These are phyloP conservation scores for Heterobasidion parviporum DNA, from an alignment of 1,284 basidiomycete species.

Conservation along the genomic window DNA sequence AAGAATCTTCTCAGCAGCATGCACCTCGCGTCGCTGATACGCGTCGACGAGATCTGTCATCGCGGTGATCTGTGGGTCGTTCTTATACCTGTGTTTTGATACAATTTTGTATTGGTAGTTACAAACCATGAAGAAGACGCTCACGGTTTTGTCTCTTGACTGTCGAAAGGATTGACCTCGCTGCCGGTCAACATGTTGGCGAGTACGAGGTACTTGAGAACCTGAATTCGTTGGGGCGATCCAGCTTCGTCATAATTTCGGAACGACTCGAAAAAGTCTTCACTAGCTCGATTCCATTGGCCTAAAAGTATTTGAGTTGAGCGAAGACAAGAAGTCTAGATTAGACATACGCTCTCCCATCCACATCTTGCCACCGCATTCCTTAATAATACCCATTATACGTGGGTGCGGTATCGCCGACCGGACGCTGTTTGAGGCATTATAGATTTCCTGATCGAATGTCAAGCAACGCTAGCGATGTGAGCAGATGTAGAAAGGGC, in stretches of 20 bases:
- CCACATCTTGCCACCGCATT: slow-evolving; percentile 99
- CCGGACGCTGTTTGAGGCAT: slow-evolving; percentile 86
- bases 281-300: slow-evolving; percentile 94
- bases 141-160: slow-evolving; percentile 97
- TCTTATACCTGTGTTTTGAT: slow-evolving; percentile 70
- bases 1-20: slow-evolving; percentile 92
- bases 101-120: background rate
- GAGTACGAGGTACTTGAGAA: slow-evolving; percentile 96
- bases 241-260: slow-evolving; percentile 98
- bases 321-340: background rate
- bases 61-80: slow-evolving; percentile 91
- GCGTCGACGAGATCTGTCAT: slow-evolving; percentile 98
- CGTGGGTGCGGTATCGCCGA: slow-evolving; percentile 97
- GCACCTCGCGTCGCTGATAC: slow-evolving; percentile 93
- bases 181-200: slow-evolving; percentile 98
- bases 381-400: slow-evolving; percentile 98
- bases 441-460: slow-evolving; percentile 81
- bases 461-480: slow-evolving; percentile 3
- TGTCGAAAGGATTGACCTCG: slow-evolving; percentile 99
- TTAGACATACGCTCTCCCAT: slow-evolving; percentile 88
- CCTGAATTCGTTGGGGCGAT: slow-evolving; percentile 92
- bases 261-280: slow-evolving; percentile 99
- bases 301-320: slow-evolving; percentile 34
- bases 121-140: slow-evolving; percentile 13
- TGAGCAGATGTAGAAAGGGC: background rate